Conservation (phyloP, 2,329 filamentous ascomycete species). For the Cladorrhinum sp. region DNA sequence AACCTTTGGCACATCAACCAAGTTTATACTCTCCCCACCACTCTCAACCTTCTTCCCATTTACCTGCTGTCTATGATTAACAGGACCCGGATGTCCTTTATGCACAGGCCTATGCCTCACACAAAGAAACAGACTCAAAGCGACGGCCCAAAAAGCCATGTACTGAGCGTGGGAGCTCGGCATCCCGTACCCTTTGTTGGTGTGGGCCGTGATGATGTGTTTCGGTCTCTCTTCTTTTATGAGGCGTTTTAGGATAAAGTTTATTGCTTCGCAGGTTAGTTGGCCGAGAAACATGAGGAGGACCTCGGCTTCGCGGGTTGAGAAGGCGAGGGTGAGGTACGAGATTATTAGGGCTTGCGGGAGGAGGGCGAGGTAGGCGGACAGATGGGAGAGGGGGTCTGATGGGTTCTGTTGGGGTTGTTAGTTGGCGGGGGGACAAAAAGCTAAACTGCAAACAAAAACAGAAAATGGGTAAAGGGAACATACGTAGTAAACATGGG, state of each 20-base stretch:
- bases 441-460: slow-evolving; percentile 7
- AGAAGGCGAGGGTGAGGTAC: slow-evolving; percentile 87
- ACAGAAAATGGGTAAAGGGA: neutral
- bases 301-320: slow-evolving; percentile 86
- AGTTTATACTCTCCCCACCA: neutral
- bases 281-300: slow-evolving; percentile 88
- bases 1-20: slow-evolving; percentile 10
- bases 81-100: slow-evolving; percentile 31
- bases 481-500: slow-evolving; percentile 91
- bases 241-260: slow-evolving; percentile 82
- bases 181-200: slow-evolving; percentile 92
- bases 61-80: neutral
- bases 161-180: slow-evolving; percentile 93
- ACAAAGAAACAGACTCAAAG: slow-evolving; percentile 79
- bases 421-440: neutral
- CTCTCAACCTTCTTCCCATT: neutral
- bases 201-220: slow-evolving; percentile 69
- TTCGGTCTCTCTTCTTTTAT: slow-evolving; percentile 89
- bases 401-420: slow-evolving; percentile 65
- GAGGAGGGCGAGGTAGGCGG: slow-evolving; percentile 89
- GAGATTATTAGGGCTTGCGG: slow-evolving; percentile 88
- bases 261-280: slow-evolving; percentile 84
- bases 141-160: slow-evolving; percentile 85
- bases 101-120: slow-evolving; percentile 64
- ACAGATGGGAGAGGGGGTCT: slow-evolving; percentile 80